Percentiles rank a stretch among this genome's conserved stretches.
These are phyloP conservation scores for Delonix regia DNA, from an alignment of 306 rosid species.

Conservation along the genomic window DNA sequence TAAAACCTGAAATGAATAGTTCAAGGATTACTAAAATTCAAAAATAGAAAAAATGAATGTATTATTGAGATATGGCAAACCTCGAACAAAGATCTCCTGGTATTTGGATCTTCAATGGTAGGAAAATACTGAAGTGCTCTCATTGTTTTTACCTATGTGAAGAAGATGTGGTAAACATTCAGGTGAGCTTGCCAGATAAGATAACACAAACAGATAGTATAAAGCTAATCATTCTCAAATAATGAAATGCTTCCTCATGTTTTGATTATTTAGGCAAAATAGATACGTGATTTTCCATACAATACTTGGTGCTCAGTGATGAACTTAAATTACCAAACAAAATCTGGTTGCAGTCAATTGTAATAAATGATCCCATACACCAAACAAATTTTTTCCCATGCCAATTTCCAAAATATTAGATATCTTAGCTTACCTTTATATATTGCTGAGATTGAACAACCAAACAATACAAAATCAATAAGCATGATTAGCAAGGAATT, in stretches of 20 bases:
- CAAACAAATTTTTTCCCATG: background rate
- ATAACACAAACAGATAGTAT: background rate
- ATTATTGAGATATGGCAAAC: slow-evolving; percentile 48
- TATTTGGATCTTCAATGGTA: slow-evolving; percentile 94
- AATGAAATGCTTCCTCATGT: background rate
- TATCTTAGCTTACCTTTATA: background rate
- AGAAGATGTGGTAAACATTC: slow-evolving; percentile 36
- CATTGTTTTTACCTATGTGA: slow-evolving; percentile 91
- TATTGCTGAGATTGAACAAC: slow-evolving; percentile 14
- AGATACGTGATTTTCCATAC: background rate
- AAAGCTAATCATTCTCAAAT: slow-evolving; percentile 8
- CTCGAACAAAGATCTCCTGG: slow-evolving; percentile 97
- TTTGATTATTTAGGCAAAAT: background rate
- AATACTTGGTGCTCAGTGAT: background rate
- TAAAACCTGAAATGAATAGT: slow-evolving; percentile 74
- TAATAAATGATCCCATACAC: background rate
- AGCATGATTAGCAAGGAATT: background rate
- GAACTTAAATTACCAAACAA: slow-evolving; percentile 15
- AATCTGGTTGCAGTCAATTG: background rate
- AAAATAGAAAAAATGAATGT: background rate
- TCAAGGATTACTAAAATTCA: slow-evolving; percentile 38
- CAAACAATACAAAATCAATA: slow-evolving; percentile 12
- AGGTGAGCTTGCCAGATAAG: slow-evolving; percentile 14
- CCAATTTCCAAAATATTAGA: background rate
- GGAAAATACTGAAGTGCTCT: slow-evolving; percentile 98